These are phyloP conservation scores for Triticum monococcum DNA, from an alignment of 176 grass and related monocot genomes.

Conservation along the genomic window DNA sequence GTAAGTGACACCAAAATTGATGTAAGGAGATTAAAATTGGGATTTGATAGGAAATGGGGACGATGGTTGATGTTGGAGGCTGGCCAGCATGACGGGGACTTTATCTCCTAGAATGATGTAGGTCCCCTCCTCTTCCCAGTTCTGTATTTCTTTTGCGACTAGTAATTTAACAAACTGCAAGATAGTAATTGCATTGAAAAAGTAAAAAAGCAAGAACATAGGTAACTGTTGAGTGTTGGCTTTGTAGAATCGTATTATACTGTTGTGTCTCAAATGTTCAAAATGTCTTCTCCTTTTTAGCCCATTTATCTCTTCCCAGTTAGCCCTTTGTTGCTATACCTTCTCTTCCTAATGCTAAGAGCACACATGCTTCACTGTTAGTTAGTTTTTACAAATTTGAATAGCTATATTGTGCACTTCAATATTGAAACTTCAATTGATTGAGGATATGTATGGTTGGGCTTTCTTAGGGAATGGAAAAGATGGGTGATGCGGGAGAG, in stretches of 20 bases:
- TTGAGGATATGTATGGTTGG: conserved; percentile 43
- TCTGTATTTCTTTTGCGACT: background rate
- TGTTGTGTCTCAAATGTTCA: background rate
- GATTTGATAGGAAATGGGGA: conserved; percentile 96
- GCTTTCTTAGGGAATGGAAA: conserved; percentile 73
- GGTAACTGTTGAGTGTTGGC: background rate
- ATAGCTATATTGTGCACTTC: background rate
- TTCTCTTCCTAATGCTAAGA: background rate
- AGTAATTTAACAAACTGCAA: background rate
- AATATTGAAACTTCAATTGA: conserved; percentile 35
- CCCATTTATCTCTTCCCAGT: background rate
- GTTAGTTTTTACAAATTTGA: background rate
- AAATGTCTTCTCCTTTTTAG: background rate
- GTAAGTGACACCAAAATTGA: background rate
- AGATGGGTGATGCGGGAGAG: conserved; percentile 68
- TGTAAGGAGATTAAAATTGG: conserved; percentile 63
- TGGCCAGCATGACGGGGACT: conserved; percentile 50
- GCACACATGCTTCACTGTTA: background rate
- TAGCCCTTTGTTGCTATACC: background rate
- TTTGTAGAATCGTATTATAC: background rate
- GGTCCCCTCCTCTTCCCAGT: conserved; percentile 57
- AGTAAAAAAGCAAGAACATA: background rate
- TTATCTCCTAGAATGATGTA: conserved; percentile 66
- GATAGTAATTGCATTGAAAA: background rate
- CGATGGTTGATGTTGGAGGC: conserved; percentile 88